Evolutionary conservation across 768 basidiomycete genomes (phyloP).

Genomic region (Candolleomyces aberdarensis): DNA sequence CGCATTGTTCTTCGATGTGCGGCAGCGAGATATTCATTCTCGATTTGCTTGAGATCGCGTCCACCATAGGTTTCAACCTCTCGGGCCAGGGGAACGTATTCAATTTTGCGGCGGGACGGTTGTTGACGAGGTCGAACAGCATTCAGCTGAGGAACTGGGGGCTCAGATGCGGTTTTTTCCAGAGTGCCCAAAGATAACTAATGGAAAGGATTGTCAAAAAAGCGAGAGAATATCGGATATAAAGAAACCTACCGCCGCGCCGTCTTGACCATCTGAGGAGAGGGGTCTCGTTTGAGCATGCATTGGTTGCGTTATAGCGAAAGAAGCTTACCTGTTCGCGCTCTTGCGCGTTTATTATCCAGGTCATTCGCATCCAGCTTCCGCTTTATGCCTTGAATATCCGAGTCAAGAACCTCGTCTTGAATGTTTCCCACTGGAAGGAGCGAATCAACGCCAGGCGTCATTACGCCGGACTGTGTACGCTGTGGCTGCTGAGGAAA

Average conservation of each 20-base stretch:
- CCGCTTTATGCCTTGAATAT: conserved; percentile 65
- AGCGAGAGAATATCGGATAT: neutral
- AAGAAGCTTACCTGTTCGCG: conserved; percentile 61
- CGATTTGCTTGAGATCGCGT: conserved; percentile 67
- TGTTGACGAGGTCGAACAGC: conserved; percentile 42
- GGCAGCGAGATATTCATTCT: conserved; percentile 53
- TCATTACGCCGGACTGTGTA: conserved; percentile 9
- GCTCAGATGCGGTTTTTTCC: conserved; percentile 18
- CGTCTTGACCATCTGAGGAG: conserved; percentile 44
- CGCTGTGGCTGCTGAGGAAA: conserved; percentile 13
- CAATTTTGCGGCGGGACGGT: conserved; percentile 74
- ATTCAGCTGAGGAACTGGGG: conserved; percentile 23
- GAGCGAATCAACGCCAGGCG: conserved; percentile 1
- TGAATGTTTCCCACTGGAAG: conserved; percentile 14
- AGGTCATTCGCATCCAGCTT: conserved; percentile 65
- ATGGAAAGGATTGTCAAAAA: conserved; percentile 7
- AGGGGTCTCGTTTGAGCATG: neutral
- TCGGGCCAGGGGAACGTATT: conserved; percentile 80
- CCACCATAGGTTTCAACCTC: conserved; percentile 78
- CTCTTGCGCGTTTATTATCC: conserved; percentile 66
- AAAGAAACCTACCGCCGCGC: conserved; percentile 37
- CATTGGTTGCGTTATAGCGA: conserved; percentile 1
- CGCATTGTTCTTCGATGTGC: conserved; percentile 58
- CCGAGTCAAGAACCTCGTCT: conserved; percentile 52
- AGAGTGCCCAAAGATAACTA: conserved; percentile 28